phyloP scores from a whole-genome alignment of 306 rosid species.

The Trifolium fragiferum region DNA sequence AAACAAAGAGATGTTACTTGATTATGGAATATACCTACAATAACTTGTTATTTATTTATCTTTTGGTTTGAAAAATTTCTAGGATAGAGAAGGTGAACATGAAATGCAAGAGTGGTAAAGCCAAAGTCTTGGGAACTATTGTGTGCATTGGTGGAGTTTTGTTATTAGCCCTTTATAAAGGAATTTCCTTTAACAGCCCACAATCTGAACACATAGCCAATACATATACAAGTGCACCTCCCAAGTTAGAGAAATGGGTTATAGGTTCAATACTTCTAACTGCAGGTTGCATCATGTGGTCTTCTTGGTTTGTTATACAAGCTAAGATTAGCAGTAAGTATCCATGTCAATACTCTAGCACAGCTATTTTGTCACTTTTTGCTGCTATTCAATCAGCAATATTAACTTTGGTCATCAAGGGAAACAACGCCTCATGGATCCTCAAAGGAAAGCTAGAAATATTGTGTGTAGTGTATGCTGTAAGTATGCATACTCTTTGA shows the following conservation, averaged over 20 bases:
- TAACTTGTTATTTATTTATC: neutral
- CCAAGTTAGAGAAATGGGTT: slow-evolving; percentile 57
- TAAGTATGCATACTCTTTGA: slow-evolving; percentile 51
- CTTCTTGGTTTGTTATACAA: slow-evolving; percentile 93
- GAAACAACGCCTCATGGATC: slow-evolving; percentile 56
- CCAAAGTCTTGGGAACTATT: slow-evolving; percentile 66
- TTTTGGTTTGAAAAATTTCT: slow-evolving; percentile 27
- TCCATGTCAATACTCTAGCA: slow-evolving; percentile 84
- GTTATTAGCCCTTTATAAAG: slow-evolving; percentile 69
- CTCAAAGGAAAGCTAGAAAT: slow-evolving; percentile 70
- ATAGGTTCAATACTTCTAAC: slow-evolving; percentile 63
- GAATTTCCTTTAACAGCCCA: slow-evolving; percentile 55
- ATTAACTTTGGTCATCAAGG: slow-evolving; percentile 57
- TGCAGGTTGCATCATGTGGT: slow-evolving; percentile 73
- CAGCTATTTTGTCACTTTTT: slow-evolving; percentile 73
- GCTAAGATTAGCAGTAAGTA: slow-evolving; percentile 64
- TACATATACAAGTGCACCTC: slow-evolving; percentile 11
- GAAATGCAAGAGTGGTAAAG: slow-evolving; percentile 63
- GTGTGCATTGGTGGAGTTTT: slow-evolving; percentile 72
- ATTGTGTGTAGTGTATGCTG: slow-evolving; percentile 62
- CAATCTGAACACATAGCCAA: slow-evolving; percentile 32
- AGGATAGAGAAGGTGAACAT: slow-evolving; percentile 80
- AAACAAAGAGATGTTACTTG: neutral
- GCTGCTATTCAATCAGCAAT: slow-evolving; percentile 71
- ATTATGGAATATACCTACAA: slow-evolving; percentile 17